Evolutionary conservation across 2,329 filamentous ascomycete genomes (phyloP), one percentile per base, ranked within the genome.

Genomic region (Stachybotrys chartarum): DNA sequence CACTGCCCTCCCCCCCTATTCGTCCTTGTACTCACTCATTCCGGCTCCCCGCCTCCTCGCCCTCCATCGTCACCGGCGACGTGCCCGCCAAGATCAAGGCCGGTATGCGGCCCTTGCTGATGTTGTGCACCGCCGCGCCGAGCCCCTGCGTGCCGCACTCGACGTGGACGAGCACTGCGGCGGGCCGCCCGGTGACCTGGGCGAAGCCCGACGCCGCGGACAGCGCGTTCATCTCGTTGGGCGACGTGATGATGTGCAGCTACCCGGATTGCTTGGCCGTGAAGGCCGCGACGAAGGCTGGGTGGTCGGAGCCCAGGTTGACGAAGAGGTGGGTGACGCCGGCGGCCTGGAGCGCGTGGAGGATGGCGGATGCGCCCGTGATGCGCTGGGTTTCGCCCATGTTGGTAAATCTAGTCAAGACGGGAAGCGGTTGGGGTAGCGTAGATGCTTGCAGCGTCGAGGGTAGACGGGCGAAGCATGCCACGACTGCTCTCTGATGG

Each of bases 191-290:
- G 5, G 85, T 89, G 18, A 88, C 70, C 45, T 86, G 81, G 39
- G 88, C 87, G 66, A 88, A 91, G 54, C 88, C 88, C 66, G 92
- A 88, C 12, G 88, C 88, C 85, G 90, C 89, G 57, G 87, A 91
- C 61, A 92, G 79, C 44, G 88, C 88, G 63, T 57, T 18, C 73
- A 87, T 85, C 78, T 91, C 88, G 61, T 89, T 89, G 1, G 88
- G 87, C 65, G 87, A 91, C 32, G 88, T 91, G 57, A 91, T 86
- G 59, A 90, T 86, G 87, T 87, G 58, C 90, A 90, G 16, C 10
- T 3, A 30, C 79, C 74, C 47, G 30, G 30, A 10, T 51, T 76
- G 76, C 58, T 78, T 82, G 63, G 86, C 86, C 66, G 88, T 84
- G 68, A 91, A 89, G 7, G 88, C 88, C 70, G 91, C 88, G 51